phyloP scores from a whole-genome alignment of 495 filamentous ascomycete genomes.

The Talaromyces proteolyticus region DNA sequence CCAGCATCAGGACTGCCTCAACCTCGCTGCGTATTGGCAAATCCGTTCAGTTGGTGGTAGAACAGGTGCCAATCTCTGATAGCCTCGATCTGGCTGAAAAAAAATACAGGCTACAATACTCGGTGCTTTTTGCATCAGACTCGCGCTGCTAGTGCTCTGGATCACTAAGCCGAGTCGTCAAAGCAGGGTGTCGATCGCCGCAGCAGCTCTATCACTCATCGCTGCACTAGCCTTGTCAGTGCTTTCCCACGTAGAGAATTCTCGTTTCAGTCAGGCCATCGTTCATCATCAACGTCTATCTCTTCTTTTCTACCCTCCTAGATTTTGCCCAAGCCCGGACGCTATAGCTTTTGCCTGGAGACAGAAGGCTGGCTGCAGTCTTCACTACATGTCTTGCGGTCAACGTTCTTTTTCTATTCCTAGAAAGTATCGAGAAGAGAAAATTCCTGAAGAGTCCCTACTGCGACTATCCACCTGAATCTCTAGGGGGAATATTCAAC shows the following conservation, averaged over 20 bases:
- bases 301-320: constrained; percentile 42
- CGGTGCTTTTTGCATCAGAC: too few species aligned
- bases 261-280: constrained; percentile 41
- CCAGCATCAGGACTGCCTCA: constrained; percentile 6
- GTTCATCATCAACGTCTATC: constrained; percentile 39
- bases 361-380: constrained; percentile 17
- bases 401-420: constrained; percentile 31
- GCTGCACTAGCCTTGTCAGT: constrained; percentile 16
- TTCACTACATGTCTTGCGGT: constrained; percentile 30
- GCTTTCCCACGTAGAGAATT: constrained; percentile 41
- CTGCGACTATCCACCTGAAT: constrained; percentile 37
- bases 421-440: constrained; percentile 43
- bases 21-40: too few species aligned
- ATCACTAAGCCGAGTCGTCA: not conserved
- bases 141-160: too few species aligned
- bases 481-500: constrained; percentile 35
- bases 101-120: too few species aligned
- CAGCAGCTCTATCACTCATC: not conserved
- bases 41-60: too few species aligned
- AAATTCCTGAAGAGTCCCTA: constrained; percentile 23
- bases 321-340: constrained; percentile 44
- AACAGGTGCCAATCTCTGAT: too few species aligned
- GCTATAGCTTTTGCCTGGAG: constrained; percentile 22
- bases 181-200: constrained; percentile 5
- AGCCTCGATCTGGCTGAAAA: too few species aligned